Base-by-base conservation (phyloP, 257 asterid species). In the Gardenia jasminoides region DNA sequence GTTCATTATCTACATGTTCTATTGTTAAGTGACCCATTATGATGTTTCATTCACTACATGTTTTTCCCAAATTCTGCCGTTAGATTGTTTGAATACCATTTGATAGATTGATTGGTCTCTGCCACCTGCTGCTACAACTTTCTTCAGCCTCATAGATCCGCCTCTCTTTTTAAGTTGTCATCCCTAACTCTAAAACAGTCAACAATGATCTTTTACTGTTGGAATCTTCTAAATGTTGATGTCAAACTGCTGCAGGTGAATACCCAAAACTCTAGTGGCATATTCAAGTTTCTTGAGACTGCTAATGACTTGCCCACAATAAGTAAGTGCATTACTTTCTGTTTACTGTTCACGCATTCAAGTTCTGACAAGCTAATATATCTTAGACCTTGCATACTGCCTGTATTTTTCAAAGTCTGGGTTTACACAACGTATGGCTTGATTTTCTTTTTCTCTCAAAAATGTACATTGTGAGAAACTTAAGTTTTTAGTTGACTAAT, bases 251-350 rank as follows among this genome's bases (percentile, higher is more conserved):
- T 75, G 66, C 83, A 88, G 89, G 88, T 88, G 71, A 78, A 72
- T 75, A 19, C 58, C 46, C 77, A 80, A 76, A 80, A 82, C 61
- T 80, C 68, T 33, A 81, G 73, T 33, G 87, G 82, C 65, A 80
- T 82, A 19, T 75, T 82, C 76, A 77, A 59, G 75, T 88, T 85
- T 82, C 88, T 88, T 59, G 88, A 88, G 70, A 81, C 79, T 39
- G 88, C 83, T 11, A 85, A 82, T 64, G 84, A 82, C 26, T 68
- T 85, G 72, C 91, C 91, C 69, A 84, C 87, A 24, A 82, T 88
- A 80, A 80, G 91, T 88, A 76, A 88, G 91, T 84, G 13, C 50
- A 7, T 17, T 24, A 17, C 9, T 70, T 50, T 52, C 76, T 9
- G 2, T 44, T 31, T 36, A 36, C 41, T 36, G 41, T 64, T 50